Evolutionary conservation across 805 yeast species (phyloP).

Genomic region (Suhomyces sp.): DNA sequence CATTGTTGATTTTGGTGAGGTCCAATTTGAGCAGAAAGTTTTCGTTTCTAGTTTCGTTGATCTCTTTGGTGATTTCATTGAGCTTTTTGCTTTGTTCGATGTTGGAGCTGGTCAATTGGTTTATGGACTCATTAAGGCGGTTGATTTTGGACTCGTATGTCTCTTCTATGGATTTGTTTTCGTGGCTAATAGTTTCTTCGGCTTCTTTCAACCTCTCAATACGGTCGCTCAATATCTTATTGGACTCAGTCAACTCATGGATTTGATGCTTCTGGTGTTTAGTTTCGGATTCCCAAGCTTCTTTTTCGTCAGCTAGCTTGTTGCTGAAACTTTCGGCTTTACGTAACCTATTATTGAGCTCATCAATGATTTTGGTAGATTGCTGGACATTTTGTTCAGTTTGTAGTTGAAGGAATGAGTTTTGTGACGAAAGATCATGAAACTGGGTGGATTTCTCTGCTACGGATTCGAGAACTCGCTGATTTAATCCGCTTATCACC

Average conservation of each 20-base stretch:
- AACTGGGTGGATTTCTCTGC: slow-evolving; percentile 24
- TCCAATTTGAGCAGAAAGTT: slow-evolving; percentile 35
- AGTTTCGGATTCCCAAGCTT: neutral
- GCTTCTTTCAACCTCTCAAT: slow-evolving; percentile 3
- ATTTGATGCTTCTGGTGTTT: slow-evolving; percentile 3
- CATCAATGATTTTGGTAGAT: slow-evolving; percentile 18
- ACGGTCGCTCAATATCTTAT: slow-evolving; percentile 7
- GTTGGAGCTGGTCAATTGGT: slow-evolving; percentile 29
- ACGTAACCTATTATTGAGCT: slow-evolving; percentile 20
- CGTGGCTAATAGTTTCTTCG: slow-evolving; percentile 1
- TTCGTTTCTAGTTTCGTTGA: slow-evolving; percentile 37
- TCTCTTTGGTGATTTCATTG: slow-evolving; percentile 32
- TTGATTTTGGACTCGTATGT: slow-evolving; percentile 22
- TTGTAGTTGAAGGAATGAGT: slow-evolving; percentile 32
- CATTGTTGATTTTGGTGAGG: slow-evolving; percentile 33
- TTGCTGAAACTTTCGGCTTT: slow-evolving; percentile 9
- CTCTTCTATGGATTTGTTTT: slow-evolving; percentile 7
- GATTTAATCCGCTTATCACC: slow-evolving; percentile 9
- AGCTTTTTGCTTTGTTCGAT: slow-evolving; percentile 35
- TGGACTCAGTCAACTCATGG: slow-evolving; percentile 8
- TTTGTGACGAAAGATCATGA: slow-evolving; percentile 29
- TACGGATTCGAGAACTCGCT: slow-evolving; percentile 17
- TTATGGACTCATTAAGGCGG: slow-evolving; percentile 25
- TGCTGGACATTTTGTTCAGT: slow-evolving; percentile 30
- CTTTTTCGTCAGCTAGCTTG: slow-evolving; percentile 1